A percentile compares a stretch with the other conserved stretches of the same genome.
Conservation (phyloP, 306 rosid genomes). For the Aeschynomene evenia region DNA sequence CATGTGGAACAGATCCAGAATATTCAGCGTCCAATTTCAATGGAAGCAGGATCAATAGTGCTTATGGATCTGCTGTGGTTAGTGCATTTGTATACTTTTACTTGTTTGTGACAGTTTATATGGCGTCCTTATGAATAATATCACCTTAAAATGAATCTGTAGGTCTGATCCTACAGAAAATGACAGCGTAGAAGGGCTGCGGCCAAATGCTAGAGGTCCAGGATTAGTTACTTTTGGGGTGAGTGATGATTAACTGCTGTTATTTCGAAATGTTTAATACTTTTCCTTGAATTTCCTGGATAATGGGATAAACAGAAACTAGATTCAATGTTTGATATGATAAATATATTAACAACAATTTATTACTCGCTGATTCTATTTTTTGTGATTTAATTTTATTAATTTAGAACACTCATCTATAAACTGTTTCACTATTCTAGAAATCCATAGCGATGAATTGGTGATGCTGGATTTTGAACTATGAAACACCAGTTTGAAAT, state of each 20-base stretch:
- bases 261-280: not conserved
- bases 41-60: slow-evolving; percentile 98
- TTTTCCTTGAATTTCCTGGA: not conserved
- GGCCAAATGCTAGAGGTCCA: slow-evolving; percentile 98
- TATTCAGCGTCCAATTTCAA: slow-evolving; percentile 93
- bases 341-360: not conserved
- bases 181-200: slow-evolving; percentile 92
- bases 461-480: slow-evolving; percentile 18
- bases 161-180: slow-evolving; percentile 99
- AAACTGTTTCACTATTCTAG: slow-evolving; percentile 5
- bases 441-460: not conserved
- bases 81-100: slow-evolving; percentile 37
- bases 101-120: slow-evolving; percentile 15
- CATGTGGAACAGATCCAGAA: slow-evolving; percentile 91
- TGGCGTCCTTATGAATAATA: slow-evolving; percentile 22
- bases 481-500: slow-evolving; percentile 8
- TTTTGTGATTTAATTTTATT: slow-evolving; percentile 23
- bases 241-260: slow-evolving; percentile 44
- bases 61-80: slow-evolving; percentile 97
- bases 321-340: not conserved
- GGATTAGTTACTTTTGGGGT: slow-evolving; percentile 99
- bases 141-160: slow-evolving; percentile 38
- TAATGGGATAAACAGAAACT: not conserved
- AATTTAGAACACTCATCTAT: slow-evolving; percentile 2
- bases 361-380: not conserved